Evolutionary conservation across 2,329 filamentous ascomycete species (phyloP), one percentile per base, ranked within the genome.

Genomic region (Nemania sp.): DNA sequence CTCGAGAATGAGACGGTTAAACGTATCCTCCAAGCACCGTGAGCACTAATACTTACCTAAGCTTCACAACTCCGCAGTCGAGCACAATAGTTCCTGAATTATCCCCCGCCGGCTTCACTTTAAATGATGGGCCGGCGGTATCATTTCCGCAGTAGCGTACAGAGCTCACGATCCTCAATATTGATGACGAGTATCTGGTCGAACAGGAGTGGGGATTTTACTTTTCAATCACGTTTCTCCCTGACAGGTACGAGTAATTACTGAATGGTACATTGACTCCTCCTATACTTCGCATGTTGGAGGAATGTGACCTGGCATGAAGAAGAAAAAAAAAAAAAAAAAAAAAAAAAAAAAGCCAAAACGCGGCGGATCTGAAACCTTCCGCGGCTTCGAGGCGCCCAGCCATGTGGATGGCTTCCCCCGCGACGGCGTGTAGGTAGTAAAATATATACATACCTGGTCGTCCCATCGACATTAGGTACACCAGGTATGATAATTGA

Each of bases 391-490:
- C 29, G 32, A 29, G 43, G 21, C 55, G 48, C 57, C 57, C 45
- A 48, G 56, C 57, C 60, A 63, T 63, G 55, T 63, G 60, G 60
- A 57, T 60, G 60, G 60, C 60, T 63, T 56, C 51, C 48, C 48
- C 42, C 25, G 7, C 25, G 25, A 48, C 34, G 37, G 53, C 43
- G 60, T 60, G 57, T 45, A 45, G 60, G 57, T 29, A 29, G 25
- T 29, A 7, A 29, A 7, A 29, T n/a, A n/a, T n/a, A n/a, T n/a
- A n/a, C n/a, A n/a, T 29, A 29, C 25, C 25, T 29, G 40, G 25
- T 48, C 50, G 50, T 46, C 11, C 55, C 50, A 46, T 51, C 52
- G 59, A 40, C 59, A 51, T n/a, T n/a, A n/a, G n/a, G n/a, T 51
- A 54, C 39, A 35, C 39, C 18, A 53, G 37, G 5, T 48, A 49